Evolutionary conservation across 768 basidiomycete species (phyloP).

Genomic region (Podaxis rugospora): DNA sequence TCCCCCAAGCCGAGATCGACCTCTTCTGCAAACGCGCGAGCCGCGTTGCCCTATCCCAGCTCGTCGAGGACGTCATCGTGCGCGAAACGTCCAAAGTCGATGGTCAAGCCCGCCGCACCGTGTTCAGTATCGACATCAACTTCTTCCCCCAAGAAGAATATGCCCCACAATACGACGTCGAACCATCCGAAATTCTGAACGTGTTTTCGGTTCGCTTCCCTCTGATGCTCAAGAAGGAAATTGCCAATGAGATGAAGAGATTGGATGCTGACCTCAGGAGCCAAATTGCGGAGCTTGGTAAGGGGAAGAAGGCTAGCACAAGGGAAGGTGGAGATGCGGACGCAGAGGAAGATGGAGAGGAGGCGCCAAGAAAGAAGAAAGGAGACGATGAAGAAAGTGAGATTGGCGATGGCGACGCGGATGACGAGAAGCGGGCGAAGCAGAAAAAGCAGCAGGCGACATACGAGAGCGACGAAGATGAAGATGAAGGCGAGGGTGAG

Average conservation of each 20-base stretch:
- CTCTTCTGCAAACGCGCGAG: slow-evolving; percentile 88
- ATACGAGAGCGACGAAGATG: slow-evolving; percentile 71
- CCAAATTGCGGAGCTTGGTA: slow-evolving; percentile 79
- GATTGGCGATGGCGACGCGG: slow-evolving; percentile 78
- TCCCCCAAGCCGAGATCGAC: slow-evolving; percentile 52
- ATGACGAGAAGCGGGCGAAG: slow-evolving; percentile 67
- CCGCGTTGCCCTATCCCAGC: slow-evolving; percentile 80
- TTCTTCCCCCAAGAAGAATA: slow-evolving; percentile 91
- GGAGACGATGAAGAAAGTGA: slow-evolving; percentile 70
- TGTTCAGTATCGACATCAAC: slow-evolving; percentile 74
- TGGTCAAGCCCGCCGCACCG: slow-evolving; percentile 65
- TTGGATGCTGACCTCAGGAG: slow-evolving; percentile 73
- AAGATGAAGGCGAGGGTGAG: slow-evolving; percentile 45
- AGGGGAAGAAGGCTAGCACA: slow-evolving; percentile 55
- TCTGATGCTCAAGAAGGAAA: slow-evolving; percentile 77
- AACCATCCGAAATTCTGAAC: slow-evolving; percentile 64
- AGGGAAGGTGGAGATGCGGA: slow-evolving; percentile 48
- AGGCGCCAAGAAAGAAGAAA: slow-evolving; percentile 26
- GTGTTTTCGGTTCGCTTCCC: slow-evolving; percentile 76
- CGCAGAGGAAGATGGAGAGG: slow-evolving; percentile 51
- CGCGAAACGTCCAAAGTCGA: slow-evolving; percentile 70
- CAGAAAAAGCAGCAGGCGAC: slow-evolving; percentile 71
- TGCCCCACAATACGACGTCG: slow-evolving; percentile 73
- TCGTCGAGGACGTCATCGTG: slow-evolving; percentile 80
- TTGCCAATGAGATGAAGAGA: slow-evolving; percentile 81